Conservation (phyloP, 208 protist genomes). For the Porcisia deanei region DNA sequence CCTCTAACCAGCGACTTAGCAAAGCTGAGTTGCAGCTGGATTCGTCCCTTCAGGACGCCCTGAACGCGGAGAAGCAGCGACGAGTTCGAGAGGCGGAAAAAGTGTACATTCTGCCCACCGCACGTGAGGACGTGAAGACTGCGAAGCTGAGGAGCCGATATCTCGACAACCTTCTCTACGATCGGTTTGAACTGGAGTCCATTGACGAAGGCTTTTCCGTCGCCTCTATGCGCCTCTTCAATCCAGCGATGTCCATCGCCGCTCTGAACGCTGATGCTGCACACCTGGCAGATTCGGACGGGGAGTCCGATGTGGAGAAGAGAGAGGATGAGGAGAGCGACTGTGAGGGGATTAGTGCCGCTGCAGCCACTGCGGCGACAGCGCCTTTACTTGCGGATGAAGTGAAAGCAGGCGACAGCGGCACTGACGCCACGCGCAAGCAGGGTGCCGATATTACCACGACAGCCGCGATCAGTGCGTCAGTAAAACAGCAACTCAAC, state of each 20-base stretch:
- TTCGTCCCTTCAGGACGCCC: constrained; percentile 58
- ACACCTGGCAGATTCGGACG: constrained; percentile 48
- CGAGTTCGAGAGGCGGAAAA: constrained; percentile 71
- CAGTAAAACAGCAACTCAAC: constrained; percentile 79
- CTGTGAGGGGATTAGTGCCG: constrained; percentile 1
- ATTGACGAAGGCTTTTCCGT: constrained; percentile 80
- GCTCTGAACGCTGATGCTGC: constrained; percentile 60
- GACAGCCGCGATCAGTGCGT: constrained; percentile 40
- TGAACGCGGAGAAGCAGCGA: constrained; percentile 69
- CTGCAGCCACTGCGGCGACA: neutral
- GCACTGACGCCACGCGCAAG: constrained; percentile 11
- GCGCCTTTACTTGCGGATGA: neutral
- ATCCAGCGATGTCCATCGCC: constrained; percentile 55
- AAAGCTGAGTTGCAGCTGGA: constrained; percentile 88
- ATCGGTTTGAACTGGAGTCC: constrained; percentile 88
- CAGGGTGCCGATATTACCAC: neutral
- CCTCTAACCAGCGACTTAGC: constrained; percentile 44
- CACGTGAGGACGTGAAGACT: constrained; percentile 81
- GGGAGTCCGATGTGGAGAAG: constrained; percentile 21
- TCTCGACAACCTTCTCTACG: constrained; percentile 89
- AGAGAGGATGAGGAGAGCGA: constrained; percentile 19
- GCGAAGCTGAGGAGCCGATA: constrained; percentile 90
- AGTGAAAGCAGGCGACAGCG: neutral
- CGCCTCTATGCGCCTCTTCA: constrained; percentile 86
- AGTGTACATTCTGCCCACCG: constrained; percentile 81